Conservation (phyloP, 1,284 basidiomycete species). For the Rhodotorula sp. region DNA sequence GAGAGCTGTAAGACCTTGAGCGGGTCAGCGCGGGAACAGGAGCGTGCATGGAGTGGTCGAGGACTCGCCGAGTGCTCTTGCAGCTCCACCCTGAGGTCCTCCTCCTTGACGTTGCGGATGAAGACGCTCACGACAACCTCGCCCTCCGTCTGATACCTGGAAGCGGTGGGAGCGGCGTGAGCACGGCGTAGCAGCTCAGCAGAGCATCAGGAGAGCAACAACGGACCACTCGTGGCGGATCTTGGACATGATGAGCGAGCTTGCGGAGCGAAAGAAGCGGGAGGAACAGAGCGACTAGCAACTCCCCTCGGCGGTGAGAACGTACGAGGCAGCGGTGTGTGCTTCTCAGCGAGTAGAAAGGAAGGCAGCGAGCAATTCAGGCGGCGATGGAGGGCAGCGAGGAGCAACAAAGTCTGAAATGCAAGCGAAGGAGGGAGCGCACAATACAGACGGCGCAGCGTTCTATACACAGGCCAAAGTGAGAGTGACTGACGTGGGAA, state of each 20-base stretch:
- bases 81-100: conserved; percentile 40
- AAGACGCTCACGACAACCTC: conserved; percentile 43
- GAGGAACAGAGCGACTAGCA: not conserved
- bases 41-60: not conserved
- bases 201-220: too few relatives aligned
- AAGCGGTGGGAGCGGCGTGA: not conserved
- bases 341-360: too few relatives aligned
- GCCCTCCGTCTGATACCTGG: conserved; percentile 44
- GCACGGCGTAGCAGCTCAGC: not conserved
- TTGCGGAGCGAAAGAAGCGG: not conserved
- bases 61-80: conserved; percentile 26
- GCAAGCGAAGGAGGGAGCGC: not conserved
- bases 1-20: conserved; percentile 28
- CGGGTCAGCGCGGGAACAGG: not conserved
- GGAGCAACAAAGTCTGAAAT: not conserved
- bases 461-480: not conserved
- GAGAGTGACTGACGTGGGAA: not conserved
- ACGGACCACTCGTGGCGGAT: conserved; percentile 41
- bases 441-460: too few relatives aligned
- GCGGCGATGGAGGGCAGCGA: not conserved
- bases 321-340: not conserved
- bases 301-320: not conserved
- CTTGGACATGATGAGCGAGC: conserved; percentile 15
- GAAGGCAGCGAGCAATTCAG: too few relatives aligned
- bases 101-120: conserved; percentile 42